These are phyloP conservation scores for Clarireedia sp. DNA, from an alignment of 2,329 filamentous ascomycete species.

Conservation along the genomic window DNA sequence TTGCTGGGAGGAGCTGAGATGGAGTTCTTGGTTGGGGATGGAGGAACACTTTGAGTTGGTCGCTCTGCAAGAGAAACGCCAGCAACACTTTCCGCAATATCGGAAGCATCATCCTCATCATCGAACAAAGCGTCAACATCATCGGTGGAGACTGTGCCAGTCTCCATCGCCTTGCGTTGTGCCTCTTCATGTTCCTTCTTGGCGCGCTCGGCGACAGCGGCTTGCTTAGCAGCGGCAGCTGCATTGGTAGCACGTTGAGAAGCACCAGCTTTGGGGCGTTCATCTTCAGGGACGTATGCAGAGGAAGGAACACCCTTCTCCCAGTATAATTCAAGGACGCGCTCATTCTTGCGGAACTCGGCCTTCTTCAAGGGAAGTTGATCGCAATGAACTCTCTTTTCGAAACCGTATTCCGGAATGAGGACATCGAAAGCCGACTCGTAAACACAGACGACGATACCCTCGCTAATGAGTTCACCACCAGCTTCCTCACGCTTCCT, in stretches of 20 bases:
- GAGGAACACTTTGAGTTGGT: conserved; percentile 89
- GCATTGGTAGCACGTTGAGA: conserved; percentile 69
- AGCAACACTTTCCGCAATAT: conserved; percentile 83
- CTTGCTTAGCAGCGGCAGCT: conserved; percentile 67
- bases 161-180: conserved; percentile 87
- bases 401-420: conserved; percentile 96
- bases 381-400: conserved; percentile 98
- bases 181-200: conserved; percentile 86
- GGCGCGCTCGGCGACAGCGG: conserved; percentile 72
- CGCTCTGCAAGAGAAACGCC: conserved; percentile 85
- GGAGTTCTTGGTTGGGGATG: conserved; percentile 74
- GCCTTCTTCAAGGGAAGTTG: conserved; percentile 97
- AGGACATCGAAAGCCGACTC: conserved; percentile 97
- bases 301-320: conserved; percentile 98
- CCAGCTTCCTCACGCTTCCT: conserved; percentile 78
- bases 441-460: conserved; percentile 94
- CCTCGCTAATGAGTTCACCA: conserved; percentile 88
- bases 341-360: conserved; percentile 95
- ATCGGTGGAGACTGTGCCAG: conserved; percentile 85
- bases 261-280: conserved; percentile 76
- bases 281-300: conserved; percentile 91
- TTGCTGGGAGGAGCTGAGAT: conserved; percentile 50
- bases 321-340: conserved; percentile 95
- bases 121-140: conserved; percentile 95
- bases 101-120: conserved; percentile 73